A percentile compares a stretch with the other conserved stretches of the same genome.
phyloP scores from a whole-genome alignment of 169 alveolate species.

The Theileria sp. region DNA sequence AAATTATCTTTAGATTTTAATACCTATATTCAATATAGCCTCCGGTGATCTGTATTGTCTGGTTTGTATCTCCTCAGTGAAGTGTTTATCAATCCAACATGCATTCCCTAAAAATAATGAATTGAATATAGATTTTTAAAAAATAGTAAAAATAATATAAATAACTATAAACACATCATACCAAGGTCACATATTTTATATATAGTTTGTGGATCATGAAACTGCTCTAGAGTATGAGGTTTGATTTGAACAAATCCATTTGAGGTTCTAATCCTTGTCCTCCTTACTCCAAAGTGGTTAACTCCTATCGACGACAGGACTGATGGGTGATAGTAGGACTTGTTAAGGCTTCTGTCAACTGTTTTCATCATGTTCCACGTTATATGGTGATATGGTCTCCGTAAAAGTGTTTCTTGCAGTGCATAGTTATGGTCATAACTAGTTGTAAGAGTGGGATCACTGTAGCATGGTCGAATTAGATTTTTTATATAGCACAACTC shows the following conservation, averaged over 20 bases:
- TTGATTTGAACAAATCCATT: conserved; percentile 66
- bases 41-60: conserved; percentile 98
- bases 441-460: conserved; percentile 74
- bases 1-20: not conserved
- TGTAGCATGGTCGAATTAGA: conserved; percentile 60
- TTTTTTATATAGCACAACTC: conserved; percentile 66
- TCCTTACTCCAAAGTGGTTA: not conserved
- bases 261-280: conserved; percentile 58
- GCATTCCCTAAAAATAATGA: conserved; percentile 90
- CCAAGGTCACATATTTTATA: conserved; percentile 92
- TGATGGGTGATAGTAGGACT: conserved; percentile 50
- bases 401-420: conserved; percentile 68
- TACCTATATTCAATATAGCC: conserved; percentile 86
- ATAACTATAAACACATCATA: not conserved
- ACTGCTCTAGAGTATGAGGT: conserved; percentile 69
- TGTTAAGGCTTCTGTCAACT: not conserved
- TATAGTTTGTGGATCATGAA: conserved; percentile 74
- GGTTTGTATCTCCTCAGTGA: conserved; percentile 94
- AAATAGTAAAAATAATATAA: not conserved
- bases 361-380: conserved; percentile 32
- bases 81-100: conserved; percentile 96
- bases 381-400: conserved; percentile 69
- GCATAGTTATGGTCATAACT: conserved; percentile 69
- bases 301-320: conserved; percentile 12
- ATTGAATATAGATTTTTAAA: not conserved